Evolutionary conservation across 306 rosid species (phyloP), one percentile per base, ranked within the genome.

Genomic region (Elaeagnus macrophylla): DNA sequence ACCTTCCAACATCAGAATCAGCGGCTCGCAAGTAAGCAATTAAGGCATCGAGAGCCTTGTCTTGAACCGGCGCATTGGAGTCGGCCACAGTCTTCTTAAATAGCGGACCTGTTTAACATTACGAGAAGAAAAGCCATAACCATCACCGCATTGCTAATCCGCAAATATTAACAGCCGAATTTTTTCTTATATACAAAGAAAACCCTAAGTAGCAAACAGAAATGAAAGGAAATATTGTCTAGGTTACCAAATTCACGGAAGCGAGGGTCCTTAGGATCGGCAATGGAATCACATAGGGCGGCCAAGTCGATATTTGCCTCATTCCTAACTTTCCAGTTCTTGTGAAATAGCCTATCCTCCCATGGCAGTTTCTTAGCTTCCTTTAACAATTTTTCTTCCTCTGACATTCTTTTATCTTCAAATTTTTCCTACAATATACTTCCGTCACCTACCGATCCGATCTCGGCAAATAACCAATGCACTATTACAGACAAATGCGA

Each of bases 311-410:
- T 71, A 56, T 88, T 93, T 5, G 96, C 99, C 71, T 93, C 99
- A 47, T 79, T 88, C 51, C 99, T 75, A 2, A 93, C 99, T 83
- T 93, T 93, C 99, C 99, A 93, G 75, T 83, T 93, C 90, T 93
- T 93, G 73, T 93, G 96, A 10, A 67, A 67, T 17, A 93, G 69
- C 46, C 99, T 95, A 93, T 88, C 99, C 64, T 93, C 99, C 96
- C 96, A 93, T 0, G 99, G 95, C 67, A 93, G 78, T 64, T 93
- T 93, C 81, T 93, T 93, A 9, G 96, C 99, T 71, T 93, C 99
- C 88, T 83, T 93, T 43, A 93, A 48, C 65, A 93, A 66, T 79
- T 81, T 88, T 74, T 93, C 99, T 62, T 93, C 99, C 84, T 93
- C 99, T 73, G 99, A 71, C 75, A 71, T 71, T 59, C 39, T 8